A percentile compares a stretch with the other conserved stretches of the same genome.
Evolutionary conservation across 495 filamentous ascomycete genomes (phyloP).

Genomic region (Acidomyces sp.): DNA sequence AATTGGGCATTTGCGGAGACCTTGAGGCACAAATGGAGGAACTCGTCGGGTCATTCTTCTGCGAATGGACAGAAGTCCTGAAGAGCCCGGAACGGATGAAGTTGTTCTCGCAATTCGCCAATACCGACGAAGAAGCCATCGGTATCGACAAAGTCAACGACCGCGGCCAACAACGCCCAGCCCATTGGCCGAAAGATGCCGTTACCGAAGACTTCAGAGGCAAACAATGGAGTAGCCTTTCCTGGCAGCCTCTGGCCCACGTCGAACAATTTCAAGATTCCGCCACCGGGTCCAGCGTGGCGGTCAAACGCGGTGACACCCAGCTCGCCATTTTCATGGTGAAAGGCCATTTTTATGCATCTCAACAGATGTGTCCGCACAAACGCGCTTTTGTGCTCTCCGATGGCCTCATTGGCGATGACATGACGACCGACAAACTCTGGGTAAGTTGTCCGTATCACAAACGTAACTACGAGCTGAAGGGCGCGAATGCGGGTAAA

Average conservation of each 20-base stretch:
- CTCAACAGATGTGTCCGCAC: constrained; percentile 96
- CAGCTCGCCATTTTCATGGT: constrained; percentile 88
- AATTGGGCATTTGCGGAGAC: constrained; percentile 72
- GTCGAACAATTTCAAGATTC: constrained; percentile 59
- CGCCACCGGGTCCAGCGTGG: constrained; percentile 56
- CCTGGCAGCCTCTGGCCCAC: constrained; percentile 77
- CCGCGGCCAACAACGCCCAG: constrained; percentile 61
- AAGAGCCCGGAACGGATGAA: constrained; percentile 53
- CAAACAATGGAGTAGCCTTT: constrained; percentile 56
- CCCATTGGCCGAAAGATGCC: constrained; percentile 66
- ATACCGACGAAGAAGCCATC: constrained; percentile 61
- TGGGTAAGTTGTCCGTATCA: constrained; percentile 88
- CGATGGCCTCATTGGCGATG: constrained; percentile 77
- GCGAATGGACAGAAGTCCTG: constrained; percentile 88
- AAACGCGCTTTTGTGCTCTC: constrained; percentile 85
- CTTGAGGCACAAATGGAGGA: constrained; percentile 86
- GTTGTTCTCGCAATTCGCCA: constrained; percentile 76
- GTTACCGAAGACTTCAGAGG: constrained; percentile 62
- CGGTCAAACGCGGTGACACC: constrained; percentile 78
- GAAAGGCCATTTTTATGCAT: constrained; percentile 71
- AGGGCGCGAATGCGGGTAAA: constrained; percentile 50
- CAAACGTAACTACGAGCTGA: constrained; percentile 81
- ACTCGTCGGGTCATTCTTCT: constrained; percentile 79
- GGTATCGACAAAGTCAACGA: constrained; percentile 61
- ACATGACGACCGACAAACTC: constrained; percentile 40